Evolutionary conservation across 768 basidiomycete species (phyloP).

Genomic region (Mycena capillaripes): DNA sequence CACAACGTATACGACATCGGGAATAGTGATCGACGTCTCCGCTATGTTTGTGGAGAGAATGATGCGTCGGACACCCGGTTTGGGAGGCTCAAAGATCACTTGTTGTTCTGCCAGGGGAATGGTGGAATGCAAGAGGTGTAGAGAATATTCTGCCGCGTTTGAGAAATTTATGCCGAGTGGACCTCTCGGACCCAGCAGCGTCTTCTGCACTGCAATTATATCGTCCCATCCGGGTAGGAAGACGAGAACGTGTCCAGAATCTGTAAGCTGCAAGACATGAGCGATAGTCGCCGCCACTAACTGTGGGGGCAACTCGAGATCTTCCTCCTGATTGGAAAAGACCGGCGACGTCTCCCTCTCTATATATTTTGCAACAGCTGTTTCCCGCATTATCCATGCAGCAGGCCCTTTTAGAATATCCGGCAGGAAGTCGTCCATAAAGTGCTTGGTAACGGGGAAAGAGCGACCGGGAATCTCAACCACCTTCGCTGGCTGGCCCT

Average conservation of each 20-base stretch:
- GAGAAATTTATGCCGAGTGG: constrained; percentile 73
- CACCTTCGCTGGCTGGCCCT: constrained; percentile 72
- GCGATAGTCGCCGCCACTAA: constrained; percentile 87
- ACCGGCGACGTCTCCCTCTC: constrained; percentile 61
- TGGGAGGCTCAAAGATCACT: constrained; percentile 88
- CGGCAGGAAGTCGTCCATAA: constrained; percentile 83
- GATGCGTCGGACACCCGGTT: constrained; percentile 82
- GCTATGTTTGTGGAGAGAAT: constrained; percentile 97
- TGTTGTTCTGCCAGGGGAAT: constrained; percentile 93
- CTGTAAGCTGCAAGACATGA: constrained; percentile 78
- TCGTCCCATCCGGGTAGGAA: constrained; percentile 97
- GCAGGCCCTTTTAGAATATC: constrained; percentile 59
- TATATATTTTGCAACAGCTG: constrained; percentile 79
- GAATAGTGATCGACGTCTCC: constrained; percentile 95
- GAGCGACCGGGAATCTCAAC: constrained; percentile 92
- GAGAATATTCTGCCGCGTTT: constrained; percentile 67
- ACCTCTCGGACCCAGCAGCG: constrained; percentile 63
- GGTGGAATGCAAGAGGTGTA: constrained; percentile 91
- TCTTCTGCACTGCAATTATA: constrained; percentile 79
- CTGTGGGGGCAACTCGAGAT: constrained; percentile 84
- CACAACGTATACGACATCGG: constrained; percentile 94
- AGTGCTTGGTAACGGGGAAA: constrained; percentile 87
- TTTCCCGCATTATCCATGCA: constrained; percentile 79
- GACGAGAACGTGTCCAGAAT: constrained; percentile 90
- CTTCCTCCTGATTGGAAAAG: constrained; percentile 51